phyloP scores from a whole-genome alignment of 805 yeast species.

The Saccharomyces eubayanus region DNA sequence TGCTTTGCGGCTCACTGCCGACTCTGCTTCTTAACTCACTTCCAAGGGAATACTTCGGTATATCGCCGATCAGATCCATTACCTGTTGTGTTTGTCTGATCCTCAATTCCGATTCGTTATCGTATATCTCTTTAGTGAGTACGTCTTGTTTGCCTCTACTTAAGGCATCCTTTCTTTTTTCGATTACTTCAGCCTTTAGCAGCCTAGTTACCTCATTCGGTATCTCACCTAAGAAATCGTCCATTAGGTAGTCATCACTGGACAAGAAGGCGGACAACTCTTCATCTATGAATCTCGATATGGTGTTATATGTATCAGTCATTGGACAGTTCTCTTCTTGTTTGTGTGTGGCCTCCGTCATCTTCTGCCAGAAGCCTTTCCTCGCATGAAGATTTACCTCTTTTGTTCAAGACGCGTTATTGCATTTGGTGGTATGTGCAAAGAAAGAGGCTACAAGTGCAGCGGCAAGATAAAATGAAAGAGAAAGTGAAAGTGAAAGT shows the following conservation, averaged over 20 bases:
- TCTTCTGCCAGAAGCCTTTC: not conserved
- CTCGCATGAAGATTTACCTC: not conserved
- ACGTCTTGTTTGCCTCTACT: slow-evolving; percentile 11
- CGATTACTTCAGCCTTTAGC: slow-evolving; percentile 4
- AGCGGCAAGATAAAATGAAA: too few species aligned
- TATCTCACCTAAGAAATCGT: slow-evolving; percentile 6
- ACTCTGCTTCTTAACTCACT: slow-evolving; percentile 8
- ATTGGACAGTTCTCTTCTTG: not conserved
- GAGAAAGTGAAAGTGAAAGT: too few species aligned
- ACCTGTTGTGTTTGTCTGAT: slow-evolving; percentile 12
- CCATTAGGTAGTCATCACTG: not conserved
- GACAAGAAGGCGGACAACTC: not conserved
- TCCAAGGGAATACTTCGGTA: slow-evolving; percentile 21
- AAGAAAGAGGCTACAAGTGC: too few species aligned
- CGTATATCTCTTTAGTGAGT: slow-evolving; percentile 11
- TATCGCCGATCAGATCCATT: slow-evolving; percentile 19
- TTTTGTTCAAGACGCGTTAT: not conserved
- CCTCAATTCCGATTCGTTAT: slow-evolving; percentile 14
- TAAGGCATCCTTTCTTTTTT: slow-evolving; percentile 1
- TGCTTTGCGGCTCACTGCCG: slow-evolving; percentile 1
- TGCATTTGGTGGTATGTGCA: not conserved
- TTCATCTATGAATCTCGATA: not conserved
- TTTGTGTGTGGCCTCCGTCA: not conserved
- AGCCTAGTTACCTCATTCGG: slow-evolving; percentile 7
- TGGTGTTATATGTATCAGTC: not conserved